Conservation (phyloP, 768 basidiomycete species). For the Boletus fagicola region DNA sequence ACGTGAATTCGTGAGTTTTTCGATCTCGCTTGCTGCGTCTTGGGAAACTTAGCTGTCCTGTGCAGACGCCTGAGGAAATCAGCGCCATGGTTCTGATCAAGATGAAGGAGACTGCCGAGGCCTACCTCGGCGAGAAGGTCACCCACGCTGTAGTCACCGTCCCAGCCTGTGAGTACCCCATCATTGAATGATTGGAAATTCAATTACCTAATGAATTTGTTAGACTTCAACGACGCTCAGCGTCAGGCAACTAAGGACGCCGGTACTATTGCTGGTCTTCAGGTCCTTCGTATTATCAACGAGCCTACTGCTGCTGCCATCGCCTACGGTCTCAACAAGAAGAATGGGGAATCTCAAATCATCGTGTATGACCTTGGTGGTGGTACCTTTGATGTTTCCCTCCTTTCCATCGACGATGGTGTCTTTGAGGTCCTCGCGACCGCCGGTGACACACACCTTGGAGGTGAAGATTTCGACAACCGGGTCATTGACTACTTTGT, state of each 20-base stretch:
- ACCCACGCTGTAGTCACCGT: constrained; percentile 98
- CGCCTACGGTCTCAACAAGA: constrained; percentile 98
- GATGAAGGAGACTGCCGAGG: constrained; percentile 99
- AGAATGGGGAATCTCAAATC: constrained; percentile 89
- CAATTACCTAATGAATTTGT: constrained; percentile 35
- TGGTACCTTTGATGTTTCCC: constrained; percentile 98
- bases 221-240: constrained; percentile 98
- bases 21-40: background rate
- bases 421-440: constrained; percentile 90
- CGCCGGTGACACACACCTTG: constrained; percentile 91
- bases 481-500: constrained; percentile 86
- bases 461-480: constrained; percentile 96
- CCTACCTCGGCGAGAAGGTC: constrained; percentile 93
- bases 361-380: constrained; percentile 98
- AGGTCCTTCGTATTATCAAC: constrained; percentile 96
- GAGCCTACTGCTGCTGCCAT: constrained; percentile 97
- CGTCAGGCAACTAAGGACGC: constrained; percentile 99
- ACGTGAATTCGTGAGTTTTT: constrained; percentile 73
- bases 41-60: background rate
- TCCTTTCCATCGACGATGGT: constrained; percentile 91
- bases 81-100: constrained; percentile 93
- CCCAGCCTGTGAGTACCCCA: constrained; percentile 72
- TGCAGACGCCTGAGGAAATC: constrained; percentile 90
- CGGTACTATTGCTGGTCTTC: constrained; percentile 90
- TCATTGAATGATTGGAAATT: background rate